Evolutionary conservation across 148 eudicot genomes (phyloP).

Genomic region (Amaranthus hypochondriacus): DNA sequence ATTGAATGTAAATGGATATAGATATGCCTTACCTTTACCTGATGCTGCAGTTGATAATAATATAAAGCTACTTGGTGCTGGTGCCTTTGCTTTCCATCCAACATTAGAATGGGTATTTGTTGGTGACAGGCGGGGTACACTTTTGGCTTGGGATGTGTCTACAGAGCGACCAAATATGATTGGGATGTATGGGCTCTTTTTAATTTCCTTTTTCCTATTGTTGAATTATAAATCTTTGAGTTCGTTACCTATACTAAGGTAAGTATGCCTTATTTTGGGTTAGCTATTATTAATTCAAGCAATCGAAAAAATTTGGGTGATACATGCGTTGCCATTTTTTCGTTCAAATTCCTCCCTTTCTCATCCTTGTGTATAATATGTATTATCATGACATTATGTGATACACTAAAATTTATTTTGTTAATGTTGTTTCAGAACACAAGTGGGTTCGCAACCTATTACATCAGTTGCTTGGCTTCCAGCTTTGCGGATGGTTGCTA

Average conservation of each 20-base stretch:
- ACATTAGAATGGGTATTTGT: slow-evolving; percentile 89
- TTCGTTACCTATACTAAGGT: too few relatives aligned
- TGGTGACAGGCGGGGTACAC: slow-evolving; percentile 90
- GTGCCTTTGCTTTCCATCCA: slow-evolving; percentile 98
- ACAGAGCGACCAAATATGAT: slow-evolving; percentile 98
- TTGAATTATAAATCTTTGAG: background rate
- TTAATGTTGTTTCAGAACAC: slow-evolving; percentile 52
- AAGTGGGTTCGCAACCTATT: slow-evolving; percentile 97
- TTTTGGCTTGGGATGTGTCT: slow-evolving; percentile 99
- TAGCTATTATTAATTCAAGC: too few relatives aligned
- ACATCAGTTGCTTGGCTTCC: slow-evolving; percentile 91
- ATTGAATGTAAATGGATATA: slow-evolving; percentile 13
- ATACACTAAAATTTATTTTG: background rate
- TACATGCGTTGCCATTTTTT: background rate
- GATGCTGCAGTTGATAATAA: slow-evolving; percentile 83
- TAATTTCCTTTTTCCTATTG: background rate
- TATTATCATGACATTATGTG: background rate
- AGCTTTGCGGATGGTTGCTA: slow-evolving; percentile 60
- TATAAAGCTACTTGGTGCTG: slow-evolving; percentile 90
- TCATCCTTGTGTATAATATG: background rate
- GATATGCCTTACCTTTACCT: slow-evolving; percentile 11
- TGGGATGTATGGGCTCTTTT: slow-evolving; percentile 67
- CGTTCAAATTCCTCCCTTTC: background rate
- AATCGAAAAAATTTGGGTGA: too few relatives aligned
- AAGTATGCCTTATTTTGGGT: background rate